These are phyloP conservation scores for Yamadazyma dushanensis DNA, from an alignment of 1,139 yeast genomes.

Conservation along the genomic window DNA sequence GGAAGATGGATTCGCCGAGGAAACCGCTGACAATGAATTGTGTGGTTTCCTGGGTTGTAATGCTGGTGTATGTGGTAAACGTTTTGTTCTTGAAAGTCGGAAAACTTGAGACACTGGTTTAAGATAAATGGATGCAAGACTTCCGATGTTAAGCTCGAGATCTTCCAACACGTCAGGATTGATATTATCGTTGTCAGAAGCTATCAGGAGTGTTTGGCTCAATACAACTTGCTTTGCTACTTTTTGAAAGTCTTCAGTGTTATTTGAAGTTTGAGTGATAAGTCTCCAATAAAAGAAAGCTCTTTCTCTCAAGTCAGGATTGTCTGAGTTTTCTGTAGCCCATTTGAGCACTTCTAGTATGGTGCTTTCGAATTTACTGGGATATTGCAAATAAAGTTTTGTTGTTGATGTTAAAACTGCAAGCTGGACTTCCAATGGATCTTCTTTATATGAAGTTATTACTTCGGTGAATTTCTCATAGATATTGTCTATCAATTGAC, in stretches of 20 bases:
- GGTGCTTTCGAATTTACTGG: constrained; percentile 55
- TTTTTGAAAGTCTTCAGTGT: constrained; percentile 34
- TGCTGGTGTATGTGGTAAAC: constrained; percentile 64
- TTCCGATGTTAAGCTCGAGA: constrained; percentile 77
- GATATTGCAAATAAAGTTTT: constrained; percentile 62
- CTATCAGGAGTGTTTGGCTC: constrained; percentile 61
- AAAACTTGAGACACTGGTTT: constrained; percentile 83
- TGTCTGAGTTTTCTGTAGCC: constrained; percentile 73
- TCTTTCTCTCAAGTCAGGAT: constrained; percentile 83
- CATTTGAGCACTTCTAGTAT: constrained; percentile 61
- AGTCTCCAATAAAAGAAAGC: constrained; percentile 87
- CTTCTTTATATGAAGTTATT: constrained; percentile 53
- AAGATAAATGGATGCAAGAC: constrained; percentile 78
- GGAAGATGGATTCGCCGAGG: constrained; percentile 11
- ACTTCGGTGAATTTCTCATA: constrained; percentile 48
- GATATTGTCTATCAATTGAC: constrained; percentile 49
- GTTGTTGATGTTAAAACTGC: constrained; percentile 73
- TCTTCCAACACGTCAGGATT: constrained; percentile 76
- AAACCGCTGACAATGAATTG: background rate
- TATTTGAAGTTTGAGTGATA: constrained; percentile 48
- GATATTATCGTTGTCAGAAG: constrained; percentile 67
- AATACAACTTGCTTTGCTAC: constrained; percentile 57
- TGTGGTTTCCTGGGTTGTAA: constrained; percentile 32
- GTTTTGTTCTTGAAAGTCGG: constrained; percentile 58
- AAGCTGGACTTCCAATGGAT: constrained; percentile 71